phyloP scores from a whole-genome alignment of 2,329 filamentous ascomycete genomes.

The Pyrenophora teres region DNA sequence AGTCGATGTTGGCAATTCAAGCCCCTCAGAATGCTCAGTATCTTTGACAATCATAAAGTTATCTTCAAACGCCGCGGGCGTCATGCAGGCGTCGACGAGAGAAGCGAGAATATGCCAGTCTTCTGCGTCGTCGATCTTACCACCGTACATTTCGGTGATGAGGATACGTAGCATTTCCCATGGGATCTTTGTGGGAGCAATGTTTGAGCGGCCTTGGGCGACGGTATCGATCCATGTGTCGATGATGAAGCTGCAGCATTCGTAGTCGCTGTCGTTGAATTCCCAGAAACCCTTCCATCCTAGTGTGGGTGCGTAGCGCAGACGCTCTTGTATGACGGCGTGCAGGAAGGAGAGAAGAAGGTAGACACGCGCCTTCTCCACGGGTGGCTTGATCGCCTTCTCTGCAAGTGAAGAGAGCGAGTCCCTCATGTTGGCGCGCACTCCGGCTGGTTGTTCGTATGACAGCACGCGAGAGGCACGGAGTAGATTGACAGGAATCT shows the following conservation, averaged over 20 bases:
- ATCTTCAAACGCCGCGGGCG: slow-evolving; percentile 86
- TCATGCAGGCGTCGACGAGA: slow-evolving; percentile 79
- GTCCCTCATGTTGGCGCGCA: slow-evolving; percentile 98
- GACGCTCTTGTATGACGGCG: slow-evolving; percentile 90
- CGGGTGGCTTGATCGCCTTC: slow-evolving; percentile 77
- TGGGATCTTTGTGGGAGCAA: slow-evolving; percentile 90
- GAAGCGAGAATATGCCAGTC: slow-evolving; percentile 76
- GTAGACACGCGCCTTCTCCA: slow-evolving; percentile 89
- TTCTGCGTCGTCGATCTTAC: slow-evolving; percentile 90
- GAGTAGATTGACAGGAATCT: slow-evolving; percentile 95
- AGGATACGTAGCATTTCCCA: slow-evolving; percentile 95
- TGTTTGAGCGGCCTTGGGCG: slow-evolving; percentile 84
- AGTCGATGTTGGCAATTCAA: slow-evolving; percentile 80
- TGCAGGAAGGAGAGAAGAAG: slow-evolving; percentile 92
- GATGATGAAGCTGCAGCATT: slow-evolving; percentile 94
- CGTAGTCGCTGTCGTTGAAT: slow-evolving; percentile 99
- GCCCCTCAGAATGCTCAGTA: slow-evolving; percentile 59
- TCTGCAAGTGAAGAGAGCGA: slow-evolving; percentile 83
- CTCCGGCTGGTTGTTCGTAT: slow-evolving; percentile 97
- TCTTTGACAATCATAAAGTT: slow-evolving; percentile 83
- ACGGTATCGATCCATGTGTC: slow-evolving; percentile 90
- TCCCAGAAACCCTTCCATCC: slow-evolving; percentile 99
- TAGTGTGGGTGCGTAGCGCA: slow-evolving; percentile 89
- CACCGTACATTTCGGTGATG: slow-evolving; percentile 92
- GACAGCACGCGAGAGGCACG: slow-evolving; percentile 92